Conservation (phyloP, 345 rosid genomes). For the Eucalyptus brandiana region DNA sequence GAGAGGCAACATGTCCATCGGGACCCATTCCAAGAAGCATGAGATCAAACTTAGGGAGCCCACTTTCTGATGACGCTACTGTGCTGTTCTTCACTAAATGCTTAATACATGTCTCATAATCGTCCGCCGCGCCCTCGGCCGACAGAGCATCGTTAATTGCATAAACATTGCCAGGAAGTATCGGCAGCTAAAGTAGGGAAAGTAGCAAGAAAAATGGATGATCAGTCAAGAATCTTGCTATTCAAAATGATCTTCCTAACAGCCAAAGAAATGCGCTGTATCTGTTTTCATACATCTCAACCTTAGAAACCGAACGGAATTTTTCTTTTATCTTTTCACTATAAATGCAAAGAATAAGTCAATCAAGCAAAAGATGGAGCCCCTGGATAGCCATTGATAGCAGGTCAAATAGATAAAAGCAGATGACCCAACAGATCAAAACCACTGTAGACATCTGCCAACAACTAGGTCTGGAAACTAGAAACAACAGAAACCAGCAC, state of each 20-base stretch:
- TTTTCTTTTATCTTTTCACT: neutral
- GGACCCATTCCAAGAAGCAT: constrained; percentile 92
- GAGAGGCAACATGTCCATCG: constrained; percentile 81
- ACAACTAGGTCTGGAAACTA: neutral
- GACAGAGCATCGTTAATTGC: constrained; percentile 71
- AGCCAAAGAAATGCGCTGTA: neutral
- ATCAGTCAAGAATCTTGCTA: neutral
- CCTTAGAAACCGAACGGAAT: neutral
- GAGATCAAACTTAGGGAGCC: constrained; percentile 77
- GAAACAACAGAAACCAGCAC: neutral
- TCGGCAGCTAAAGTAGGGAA: constrained; percentile 29
- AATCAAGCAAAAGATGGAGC: neutral
- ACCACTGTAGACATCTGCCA: neutral
- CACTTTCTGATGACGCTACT: constrained; percentile 31
- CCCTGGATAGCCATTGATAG: neutral
- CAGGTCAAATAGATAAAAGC: neutral
- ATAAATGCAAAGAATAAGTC: neutral
- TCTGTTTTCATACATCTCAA: neutral
- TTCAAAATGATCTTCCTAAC: neutral
- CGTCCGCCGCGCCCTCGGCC: constrained; percentile 82
- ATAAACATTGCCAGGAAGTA: constrained; percentile 52
- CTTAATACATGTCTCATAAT: constrained; percentile 66
- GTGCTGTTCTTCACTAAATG: constrained; percentile 27
- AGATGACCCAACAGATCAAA: neutral
- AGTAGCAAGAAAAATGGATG: neutral